Evolutionary conservation across 306 rosid species (phyloP).

Genomic region (Comarum palustre): DNA sequence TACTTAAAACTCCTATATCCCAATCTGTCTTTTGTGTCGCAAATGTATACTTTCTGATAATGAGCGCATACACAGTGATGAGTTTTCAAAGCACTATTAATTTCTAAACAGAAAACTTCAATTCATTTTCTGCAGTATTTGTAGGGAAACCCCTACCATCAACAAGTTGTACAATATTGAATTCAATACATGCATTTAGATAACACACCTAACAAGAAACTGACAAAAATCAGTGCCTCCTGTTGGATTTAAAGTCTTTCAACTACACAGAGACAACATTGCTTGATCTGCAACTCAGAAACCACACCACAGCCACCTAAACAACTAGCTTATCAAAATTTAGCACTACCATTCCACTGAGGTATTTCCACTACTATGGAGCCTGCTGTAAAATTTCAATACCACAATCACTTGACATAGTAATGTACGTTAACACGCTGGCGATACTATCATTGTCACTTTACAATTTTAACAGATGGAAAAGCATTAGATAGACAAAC

Average conservation of each 20-base stretch:
- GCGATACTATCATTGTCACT: background rate
- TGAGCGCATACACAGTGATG: background rate
- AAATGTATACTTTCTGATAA: background rate
- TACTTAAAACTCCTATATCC: constrained; percentile 4
- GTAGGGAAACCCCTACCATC: too few relatives aligned
- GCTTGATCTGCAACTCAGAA: background rate
- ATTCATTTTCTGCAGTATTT: background rate
- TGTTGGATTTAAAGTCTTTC: background rate
- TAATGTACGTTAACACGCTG: background rate
- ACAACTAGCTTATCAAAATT: background rate
- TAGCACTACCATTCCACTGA: background rate
- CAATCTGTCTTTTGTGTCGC: background rate
- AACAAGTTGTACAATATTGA: background rate
- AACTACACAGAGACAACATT: background rate
- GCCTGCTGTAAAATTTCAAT: background rate
- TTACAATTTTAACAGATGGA: background rate
- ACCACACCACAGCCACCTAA: background rate
- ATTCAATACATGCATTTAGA: background rate
- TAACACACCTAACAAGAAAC: constrained; percentile 1
- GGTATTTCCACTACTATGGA: background rate
- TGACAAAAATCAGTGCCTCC: background rate
- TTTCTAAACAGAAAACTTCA: background rate
- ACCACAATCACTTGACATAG: background rate
- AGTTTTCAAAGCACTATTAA: background rate
- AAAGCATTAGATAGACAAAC: background rate